Base-by-base conservation (phyloP, 1,284 basidiomycete species). In the Sporisorium iseilematis-ciliati region DNA sequence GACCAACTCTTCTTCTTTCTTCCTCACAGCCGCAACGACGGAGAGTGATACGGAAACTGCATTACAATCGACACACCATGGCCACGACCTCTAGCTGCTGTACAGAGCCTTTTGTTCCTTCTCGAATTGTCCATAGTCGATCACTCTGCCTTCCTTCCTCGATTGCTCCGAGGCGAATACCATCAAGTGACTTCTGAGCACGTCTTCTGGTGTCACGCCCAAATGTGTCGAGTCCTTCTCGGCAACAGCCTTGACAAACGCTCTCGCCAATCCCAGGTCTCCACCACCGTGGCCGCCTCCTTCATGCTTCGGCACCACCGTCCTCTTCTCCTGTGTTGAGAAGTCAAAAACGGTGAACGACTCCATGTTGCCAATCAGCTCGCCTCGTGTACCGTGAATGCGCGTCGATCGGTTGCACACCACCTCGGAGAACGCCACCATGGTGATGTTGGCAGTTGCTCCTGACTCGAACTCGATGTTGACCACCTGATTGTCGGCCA, bases 381-480 rank as follows among this genome's bases (percentile, higher is more conserved):
- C 67, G 48, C 67, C 67, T 7, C 67, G 57, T 31, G 67, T 70
- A 20, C 67, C 67, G 48, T 64, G 61, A 23, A 70, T 70, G 51
- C 67, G 61, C 7, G 67, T 70, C 2, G 57, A 60, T 14, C 67
- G 67, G 67, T 70, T 70, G 67, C 67, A 70, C n/a, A 70, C 67
- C 25, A 61, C 57, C 43, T 70, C 61, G 29, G 61, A 51, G 49
- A 70, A 70, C 3, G 67, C 67, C 5, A 65, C 53, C 67, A 70
- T 70, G 57, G 67, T 70, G 45, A 70, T 59, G 57, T 46, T 64
- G 46, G 67, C 67, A 20, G 67, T 70, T 2, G 67, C 67, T 11
- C 67, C 67, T 0, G 57, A 57, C 25, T 70, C 61, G 42, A 70
- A 70, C 38, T 70, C 67, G 50, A 70, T 65, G 61, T 70, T 70